Conservation (phyloP, 352 stramenopile genomes). For the Pythium sp. region DNA sequence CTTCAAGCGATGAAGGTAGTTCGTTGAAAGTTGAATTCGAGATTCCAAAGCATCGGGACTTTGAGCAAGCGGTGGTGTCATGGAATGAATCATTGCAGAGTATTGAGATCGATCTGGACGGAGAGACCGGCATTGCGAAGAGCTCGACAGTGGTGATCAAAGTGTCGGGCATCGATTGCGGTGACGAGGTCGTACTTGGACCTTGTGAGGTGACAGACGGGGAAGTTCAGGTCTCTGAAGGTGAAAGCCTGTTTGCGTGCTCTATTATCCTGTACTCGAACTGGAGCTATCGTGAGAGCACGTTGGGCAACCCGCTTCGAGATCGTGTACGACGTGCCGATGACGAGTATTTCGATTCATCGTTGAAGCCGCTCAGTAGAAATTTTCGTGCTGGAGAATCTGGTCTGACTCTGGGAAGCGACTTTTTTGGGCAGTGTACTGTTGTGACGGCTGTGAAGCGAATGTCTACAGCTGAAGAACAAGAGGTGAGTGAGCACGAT, state of each 20-base stretch:
- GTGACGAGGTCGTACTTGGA: slow-evolving; percentile 27
- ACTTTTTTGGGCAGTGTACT: slow-evolving; percentile 60
- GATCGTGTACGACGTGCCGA: slow-evolving; percentile 17
- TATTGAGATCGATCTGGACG: slow-evolving; percentile 35
- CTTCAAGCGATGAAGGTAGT: slow-evolving; percentile 6
- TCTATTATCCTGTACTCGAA: slow-evolving; percentile 33
- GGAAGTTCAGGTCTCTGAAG: slow-evolving; percentile 5
- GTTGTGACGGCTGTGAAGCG: slow-evolving; percentile 38
- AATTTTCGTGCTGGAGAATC: slow-evolving; percentile 36
- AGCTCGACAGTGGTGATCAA: slow-evolving; percentile 38
- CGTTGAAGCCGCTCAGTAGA: slow-evolving; percentile 27
- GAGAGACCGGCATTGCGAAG: slow-evolving; percentile 26
- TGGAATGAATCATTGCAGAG: slow-evolving; percentile 26
- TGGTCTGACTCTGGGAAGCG: slow-evolving; percentile 37
- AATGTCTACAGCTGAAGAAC: slow-evolving; percentile 23
- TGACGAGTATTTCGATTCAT: slow-evolving; percentile 33
- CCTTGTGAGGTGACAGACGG: slow-evolving; percentile 39
- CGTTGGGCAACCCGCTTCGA: slow-evolving; percentile 28
- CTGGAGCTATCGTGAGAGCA: slow-evolving; percentile 38
- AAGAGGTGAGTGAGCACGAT: slow-evolving; percentile 23
- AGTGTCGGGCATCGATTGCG: slow-evolving; percentile 30
- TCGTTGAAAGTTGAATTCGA: slow-evolving; percentile 28
- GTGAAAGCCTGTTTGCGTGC: slow-evolving; percentile 11
- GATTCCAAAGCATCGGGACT: slow-evolving; percentile 28
- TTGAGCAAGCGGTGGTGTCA: slow-evolving; percentile 24